Evolutionary conservation across 768 basidiomycete genomes (phyloP), one percentile per base, ranked within the genome.

Genomic region (Leccinellum albellum): DNA sequence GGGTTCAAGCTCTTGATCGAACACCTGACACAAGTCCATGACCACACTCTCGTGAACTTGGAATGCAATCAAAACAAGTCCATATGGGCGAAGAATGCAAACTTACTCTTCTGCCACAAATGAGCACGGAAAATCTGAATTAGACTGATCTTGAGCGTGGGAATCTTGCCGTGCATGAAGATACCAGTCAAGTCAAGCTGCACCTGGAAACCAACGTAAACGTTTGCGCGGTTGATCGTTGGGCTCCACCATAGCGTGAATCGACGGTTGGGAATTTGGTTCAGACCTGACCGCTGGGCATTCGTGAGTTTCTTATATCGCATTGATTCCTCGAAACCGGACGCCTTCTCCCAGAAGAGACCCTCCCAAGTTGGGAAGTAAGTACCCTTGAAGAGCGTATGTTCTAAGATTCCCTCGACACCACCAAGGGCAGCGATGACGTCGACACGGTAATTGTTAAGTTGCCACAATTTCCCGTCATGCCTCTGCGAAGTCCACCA

Each of bases 61-160:
- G 13, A 57, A 58, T 26, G 46, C 54, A 1, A 32, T 58, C 23
- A 51, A 48, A 48, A 61, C 62, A 20, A 60, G 67, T 5, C 9
- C 24, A 10, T 8, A 20, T 32, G 8, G 68, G 0, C 5, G 28
- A 32, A 50, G 6, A 51, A 48, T 15, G 63, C 59, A 55, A 61
- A 84, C 88, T 73, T 72, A 87, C 95, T 98, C 79, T 99, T 98
- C 77, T 99, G 97, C 97, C 97, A 98, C 77, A 99, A 84, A 74
- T 99, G 97, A 42, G 97, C 97, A 79, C 97, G 91, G 92, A 99
- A 98, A 66, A 99, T 97, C 69, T 98, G 97, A 65, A 99, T 99
- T 77, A 98, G 85, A 75, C 91, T 94, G 77, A 99, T 99, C 79
- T 98, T 98, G 63, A 98, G 77, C 3, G 95, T 97, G 13, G 94